Evolutionary conservation across 192 early-diverging fungal species (phyloP), one percentile per base, ranked within the genome.

Genomic region (Kickxella alabastrina): DNA sequence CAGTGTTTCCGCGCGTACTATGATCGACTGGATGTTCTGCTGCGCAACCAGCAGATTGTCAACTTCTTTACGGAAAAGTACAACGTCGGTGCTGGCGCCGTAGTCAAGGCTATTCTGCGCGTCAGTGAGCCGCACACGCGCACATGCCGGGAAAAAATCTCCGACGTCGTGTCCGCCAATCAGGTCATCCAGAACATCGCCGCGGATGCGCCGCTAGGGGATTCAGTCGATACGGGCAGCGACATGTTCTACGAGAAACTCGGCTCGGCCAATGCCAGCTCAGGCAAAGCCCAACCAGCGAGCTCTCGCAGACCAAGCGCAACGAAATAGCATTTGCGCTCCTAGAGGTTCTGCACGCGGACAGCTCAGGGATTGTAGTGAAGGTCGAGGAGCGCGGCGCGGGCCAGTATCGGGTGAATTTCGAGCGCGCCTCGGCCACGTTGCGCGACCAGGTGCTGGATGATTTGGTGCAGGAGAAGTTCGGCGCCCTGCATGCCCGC

Each of bases 41-140:
- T 86, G 62, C 81, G 87, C 49, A 85, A 85, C 54, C 77, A 84
- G 75, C 67, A 75, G 62, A 68, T 90, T 42, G 75, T 81, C 17
- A 78, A 80, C 22, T 64, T 78, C 47, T 84, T 81, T 42, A 57
- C 74, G 6, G 73, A 77, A 23, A 74, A 80, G 34, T 75, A 84
- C 63, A 90, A 87, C 59, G 56, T 70, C 13, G 80, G 79, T 12
- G 86, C 85, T n/a, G 81, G 68, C 25, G 58, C 62, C 24, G 70
- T 90, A 15, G 49, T 85, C 40, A 75, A 81, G 41, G 39, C 77
- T 4, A 75, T 88, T 17, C 60, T 90, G 42, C 68, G 80, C 10
- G 42, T 79, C 43, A 73, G 68, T 25, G 83, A 90, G 61, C 62
- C 80, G 7, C 63, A 67, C 25, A 82, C 82, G 44, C 77, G 77